Conservation (phyloP, 805 yeast genomes). For the Zygotorulaspora chibaensis region DNA sequence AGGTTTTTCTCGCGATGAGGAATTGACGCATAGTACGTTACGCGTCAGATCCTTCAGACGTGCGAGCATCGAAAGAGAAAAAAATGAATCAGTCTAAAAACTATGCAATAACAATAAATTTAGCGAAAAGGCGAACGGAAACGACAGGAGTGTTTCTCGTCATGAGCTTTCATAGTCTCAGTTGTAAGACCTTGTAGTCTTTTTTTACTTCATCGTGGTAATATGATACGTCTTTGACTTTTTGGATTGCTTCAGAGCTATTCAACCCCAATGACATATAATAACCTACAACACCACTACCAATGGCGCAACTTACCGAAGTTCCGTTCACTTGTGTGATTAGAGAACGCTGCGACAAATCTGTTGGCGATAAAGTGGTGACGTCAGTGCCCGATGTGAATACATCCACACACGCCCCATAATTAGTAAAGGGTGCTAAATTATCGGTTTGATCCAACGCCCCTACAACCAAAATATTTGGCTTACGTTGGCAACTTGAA, state of each 20-base stretch:
- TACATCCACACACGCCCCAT: slow-evolving; percentile 51
- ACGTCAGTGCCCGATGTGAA: slow-evolving; percentile 49
- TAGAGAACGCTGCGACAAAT: slow-evolving; percentile 28
- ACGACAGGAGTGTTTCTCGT: not conserved
- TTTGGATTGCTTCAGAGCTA: slow-evolving; percentile 34
- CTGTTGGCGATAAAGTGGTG: slow-evolving; percentile 34
- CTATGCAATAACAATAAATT: too few relatives aligned
- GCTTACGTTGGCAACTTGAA: slow-evolving; percentile 35
- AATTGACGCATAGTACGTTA: too few relatives aligned
- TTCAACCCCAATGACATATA: slow-evolving; percentile 41
- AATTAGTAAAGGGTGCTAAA: slow-evolving; percentile 35
- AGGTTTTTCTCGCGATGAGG: too few relatives aligned
- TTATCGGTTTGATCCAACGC: slow-evolving; percentile 5
- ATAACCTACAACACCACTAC: slow-evolving; percentile 44
- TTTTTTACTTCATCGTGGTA: not conserved
- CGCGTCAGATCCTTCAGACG: too few relatives aligned
- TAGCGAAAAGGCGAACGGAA: not conserved
- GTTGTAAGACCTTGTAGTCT: slow-evolving; percentile 7
- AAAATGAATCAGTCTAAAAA: too few relatives aligned
- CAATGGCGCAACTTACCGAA: slow-evolving; percentile 45
- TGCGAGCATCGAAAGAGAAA: too few relatives aligned
- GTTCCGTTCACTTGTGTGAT: slow-evolving; percentile 43
- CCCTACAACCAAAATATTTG: slow-evolving; percentile 12
- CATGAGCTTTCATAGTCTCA: slow-evolving; percentile 1
- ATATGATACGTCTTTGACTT: slow-evolving; percentile 12